Evolutionary conservation across 352 stramenopile species (phyloP).

Genomic region (Phytophthora palmivora): DNA sequence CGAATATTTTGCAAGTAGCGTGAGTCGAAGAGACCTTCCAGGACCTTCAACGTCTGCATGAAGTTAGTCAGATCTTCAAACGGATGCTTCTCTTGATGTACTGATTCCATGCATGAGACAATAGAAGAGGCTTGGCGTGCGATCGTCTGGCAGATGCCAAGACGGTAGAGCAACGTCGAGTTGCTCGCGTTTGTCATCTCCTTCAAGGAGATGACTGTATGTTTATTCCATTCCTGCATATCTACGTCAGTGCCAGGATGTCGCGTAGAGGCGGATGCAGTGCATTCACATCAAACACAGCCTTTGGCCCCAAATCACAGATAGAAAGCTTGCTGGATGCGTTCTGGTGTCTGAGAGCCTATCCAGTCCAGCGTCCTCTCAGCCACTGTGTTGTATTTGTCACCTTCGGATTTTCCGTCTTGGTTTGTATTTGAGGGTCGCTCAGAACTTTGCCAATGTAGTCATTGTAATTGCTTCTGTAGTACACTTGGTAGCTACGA

Average conservation of each 20-base stretch:
- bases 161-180: too few relatives aligned
- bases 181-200: neutral
- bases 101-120: too few relatives aligned
- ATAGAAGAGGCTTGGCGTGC: too few relatives aligned
- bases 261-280: constrained; percentile 1
- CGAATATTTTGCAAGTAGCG: constrained; percentile 3
- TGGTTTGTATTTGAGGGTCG: neutral
- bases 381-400: constrained; percentile 1
- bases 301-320: neutral
- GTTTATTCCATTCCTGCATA: neutral
- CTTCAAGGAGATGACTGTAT: neutral
- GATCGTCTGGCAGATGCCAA: too few relatives aligned
- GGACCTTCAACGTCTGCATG: neutral
- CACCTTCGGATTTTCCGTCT: constrained; percentile 10
- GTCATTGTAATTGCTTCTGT: constrained; percentile 7
- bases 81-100: too few relatives aligned
- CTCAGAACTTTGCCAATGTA: neutral
- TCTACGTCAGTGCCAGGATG: neutral
- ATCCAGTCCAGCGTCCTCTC: too few relatives aligned
- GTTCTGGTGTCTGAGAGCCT: neutral
- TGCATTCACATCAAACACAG: neutral
- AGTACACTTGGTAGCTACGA: constrained; percentile 15
- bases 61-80: too few relatives aligned
- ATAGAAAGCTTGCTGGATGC: constrained; percentile 2
- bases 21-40: constrained; percentile 3